Evolutionary conservation across 1,284 basidiomycete species (phyloP), one percentile per base, ranked within the genome.

Genomic region (Cystobasidiaceae sp.): DNA sequence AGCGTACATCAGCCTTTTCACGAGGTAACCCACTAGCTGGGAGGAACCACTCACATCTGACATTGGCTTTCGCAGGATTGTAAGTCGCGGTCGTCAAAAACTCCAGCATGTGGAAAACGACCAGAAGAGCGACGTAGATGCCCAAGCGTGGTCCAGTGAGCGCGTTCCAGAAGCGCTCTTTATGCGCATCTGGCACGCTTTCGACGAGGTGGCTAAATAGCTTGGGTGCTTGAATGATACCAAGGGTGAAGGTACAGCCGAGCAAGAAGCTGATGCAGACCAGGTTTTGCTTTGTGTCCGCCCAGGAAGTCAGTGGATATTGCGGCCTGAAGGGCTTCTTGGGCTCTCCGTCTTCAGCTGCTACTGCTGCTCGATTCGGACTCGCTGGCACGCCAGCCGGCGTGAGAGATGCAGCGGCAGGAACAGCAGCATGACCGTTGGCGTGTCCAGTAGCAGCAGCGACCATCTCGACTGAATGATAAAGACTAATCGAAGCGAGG

Each of bases 71-170:
- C 57, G 89, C 87, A 41, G 87, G 79, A 77, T 98, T 98, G 88
- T 90, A 98, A 19, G 89, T 89, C 0, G 93, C 93, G 3, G 96
- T 97, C 6, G 94, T 91, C 56, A 87, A 87, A 75, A 94, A 98
- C 76, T 99, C 96, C 39, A 84, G 85, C 83, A 93, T 88, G 74
- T 99, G 96, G 75, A 98, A 99, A 34, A 81, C 78, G 0, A 88
- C 82, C 87, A 89, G 90, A 0, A 86, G 81, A 27, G 86, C 84
- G 41, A 88, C 69, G 76, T 92, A 97, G 75, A 90, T 85, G 0
- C 88, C 89, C 1, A 94, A 80, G 74, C 88, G 88, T 54, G 85
- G 84, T 21, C 85, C 87, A 0, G 83, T 49, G 11, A 67, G 6
- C 15, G 67, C 57, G 5, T 45, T 44, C n/a, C 32, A 39, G 66